Evolutionary conservation across 2,329 filamentous ascomycete species (phyloP).

Genomic region (Neonectria faginata): DNA sequence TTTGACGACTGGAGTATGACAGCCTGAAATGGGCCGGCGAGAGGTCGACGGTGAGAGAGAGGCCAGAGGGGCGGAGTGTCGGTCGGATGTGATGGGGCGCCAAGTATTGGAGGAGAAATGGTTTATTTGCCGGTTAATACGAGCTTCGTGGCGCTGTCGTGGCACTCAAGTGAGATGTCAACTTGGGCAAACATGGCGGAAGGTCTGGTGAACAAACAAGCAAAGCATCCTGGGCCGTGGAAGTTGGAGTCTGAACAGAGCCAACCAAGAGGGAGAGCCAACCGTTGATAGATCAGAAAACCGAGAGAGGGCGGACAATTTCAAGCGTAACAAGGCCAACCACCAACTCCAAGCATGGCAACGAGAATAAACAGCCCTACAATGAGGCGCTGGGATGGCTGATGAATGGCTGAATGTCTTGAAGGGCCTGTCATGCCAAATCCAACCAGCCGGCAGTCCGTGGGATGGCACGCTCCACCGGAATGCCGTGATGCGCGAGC

Average conservation of each 20-base stretch:
- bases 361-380: constrained; percentile 34
- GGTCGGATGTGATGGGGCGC: constrained; percentile 28
- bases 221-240: constrained; percentile 11
- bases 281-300: constrained; percentile 11
- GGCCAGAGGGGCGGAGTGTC: not conserved
- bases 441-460: constrained; percentile 27
- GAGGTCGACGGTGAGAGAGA: constrained; percentile 1
- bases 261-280: constrained; percentile 14
- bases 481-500: constrained; percentile 23
- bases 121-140: constrained; percentile 37
- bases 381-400: constrained; percentile 7
- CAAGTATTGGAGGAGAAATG: constrained; percentile 19
- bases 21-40: constrained; percentile 20
- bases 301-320: constrained; percentile 2
- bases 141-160: constrained; percentile 37
- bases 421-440: constrained; percentile 32
- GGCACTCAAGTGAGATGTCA: constrained; percentile 36
- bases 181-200: constrained; percentile 31
- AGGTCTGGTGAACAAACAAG: constrained; percentile 39
- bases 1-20: constrained; percentile 16
- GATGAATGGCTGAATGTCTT: constrained; percentile 14
- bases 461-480: constrained; percentile 24
- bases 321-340: constrained; percentile 3
- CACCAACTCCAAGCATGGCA: not conserved
- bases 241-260: constrained; percentile 3